Base-by-base conservation (phyloP, 106 monocot species). In the Dioscorea alata region DNA sequence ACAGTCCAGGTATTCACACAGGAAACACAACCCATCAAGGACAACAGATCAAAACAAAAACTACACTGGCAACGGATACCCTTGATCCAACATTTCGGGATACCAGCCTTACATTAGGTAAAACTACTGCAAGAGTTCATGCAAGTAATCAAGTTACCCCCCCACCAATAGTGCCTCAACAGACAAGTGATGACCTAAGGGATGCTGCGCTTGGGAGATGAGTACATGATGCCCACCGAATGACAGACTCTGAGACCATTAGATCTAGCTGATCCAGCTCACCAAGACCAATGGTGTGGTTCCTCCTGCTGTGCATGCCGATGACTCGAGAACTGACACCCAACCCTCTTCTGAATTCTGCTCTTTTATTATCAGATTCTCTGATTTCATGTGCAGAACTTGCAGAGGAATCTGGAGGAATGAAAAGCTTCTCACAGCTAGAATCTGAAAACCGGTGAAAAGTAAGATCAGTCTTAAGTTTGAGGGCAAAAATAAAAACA, bases 181-280 rank as follows among this genome's bases (percentile, higher is more conserved):
- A 91, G 48, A 95, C 91, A 54, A 95, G 88, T 0, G 91, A 95
- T 1, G 95, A 81, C 32, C 78, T 57, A 59, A 91, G 80, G 42
- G 95, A 91, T 23, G 80, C 74, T 33, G 90, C 75, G 54, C 64
- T 81, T 0, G 78, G 73, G 34, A 95, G 77, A 32, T 76, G 75
- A 4, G 75, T 83, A 76, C 91, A 91, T 20, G 95, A 95, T 1
- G 88, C 79, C 95, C 95, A 95, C 2, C 95, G 85, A 61, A 95
- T 91, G 57, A 95, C 75, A 4, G 95, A 91, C 65, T 88, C 95
- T 0, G 85, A 72, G 1, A 84, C 91, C 57, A 79, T 67, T 58
- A 91, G 66, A 48, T 91, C 82, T 31, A 95, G 76, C 75, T 91
- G 88, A 72, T 81, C 80, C 1, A 73, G 61, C 78, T 91, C 88